These are phyloP conservation scores for Pistacia atlantica DNA, from an alignment of 345 rosid species.

Conservation along the genomic window DNA sequence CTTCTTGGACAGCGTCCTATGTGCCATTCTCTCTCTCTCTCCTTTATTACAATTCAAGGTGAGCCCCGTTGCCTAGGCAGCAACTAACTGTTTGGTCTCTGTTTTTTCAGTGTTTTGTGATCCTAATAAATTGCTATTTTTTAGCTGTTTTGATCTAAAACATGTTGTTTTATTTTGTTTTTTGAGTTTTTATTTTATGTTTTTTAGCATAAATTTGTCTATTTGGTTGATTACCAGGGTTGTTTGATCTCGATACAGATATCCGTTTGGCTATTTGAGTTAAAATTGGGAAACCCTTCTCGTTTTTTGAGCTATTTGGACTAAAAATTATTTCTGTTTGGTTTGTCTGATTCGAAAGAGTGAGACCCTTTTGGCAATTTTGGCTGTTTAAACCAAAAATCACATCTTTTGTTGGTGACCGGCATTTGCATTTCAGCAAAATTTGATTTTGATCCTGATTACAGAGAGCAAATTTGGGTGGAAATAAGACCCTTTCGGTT, in stretches of 20 bases:
- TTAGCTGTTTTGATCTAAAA: not conserved
- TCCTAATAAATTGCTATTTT: not conserved
- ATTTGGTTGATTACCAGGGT: slow-evolving; percentile 7
- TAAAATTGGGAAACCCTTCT: not conserved
- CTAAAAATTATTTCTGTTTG: not conserved
- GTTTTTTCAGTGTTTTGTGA: too few species aligned
- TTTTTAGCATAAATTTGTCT: not conserved
- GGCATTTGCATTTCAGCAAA: not conserved
- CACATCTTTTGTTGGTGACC: not conserved
- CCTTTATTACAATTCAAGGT: not conserved
- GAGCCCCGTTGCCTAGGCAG: not conserved
- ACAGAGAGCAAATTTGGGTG: not conserved
- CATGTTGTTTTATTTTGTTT: not conserved
- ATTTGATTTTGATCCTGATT: slow-evolving; percentile 1
- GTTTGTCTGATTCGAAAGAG: not conserved
- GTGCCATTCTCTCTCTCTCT: not conserved
- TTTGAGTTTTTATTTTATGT: not conserved
- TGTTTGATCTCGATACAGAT: not conserved
- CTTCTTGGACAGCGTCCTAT: not conserved
- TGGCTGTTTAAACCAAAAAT: not conserved
- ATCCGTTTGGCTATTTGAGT: slow-evolving; percentile 16
- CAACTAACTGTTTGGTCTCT: not conserved
- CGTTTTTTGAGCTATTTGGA: not conserved
- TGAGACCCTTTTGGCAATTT: slow-evolving; percentile 7
- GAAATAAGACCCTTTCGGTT: not conserved